phyloP scores from a whole-genome alignment of 331 rosid species.

The Arachis monticola region DNA sequence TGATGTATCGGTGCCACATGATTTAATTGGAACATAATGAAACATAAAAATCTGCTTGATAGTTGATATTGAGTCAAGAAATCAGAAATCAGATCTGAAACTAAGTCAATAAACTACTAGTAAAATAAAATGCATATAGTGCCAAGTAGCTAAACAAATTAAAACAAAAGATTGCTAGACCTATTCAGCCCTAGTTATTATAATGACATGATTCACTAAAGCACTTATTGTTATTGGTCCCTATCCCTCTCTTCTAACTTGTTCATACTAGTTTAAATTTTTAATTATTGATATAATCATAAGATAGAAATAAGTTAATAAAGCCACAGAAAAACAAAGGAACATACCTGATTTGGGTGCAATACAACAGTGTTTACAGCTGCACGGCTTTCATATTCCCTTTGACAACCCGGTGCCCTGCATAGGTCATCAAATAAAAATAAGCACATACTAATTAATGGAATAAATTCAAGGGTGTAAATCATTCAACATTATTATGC shows the following conservation, averaged over 20 bases:
- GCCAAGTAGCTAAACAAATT: conserved; percentile 9
- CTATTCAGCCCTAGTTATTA: conserved; percentile 12
- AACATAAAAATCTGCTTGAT: conserved; percentile 6
- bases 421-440: conserved; percentile 33
- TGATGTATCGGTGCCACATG: conserved; percentile 19
- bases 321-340: conserved; percentile 31
- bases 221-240: conserved; percentile 7
- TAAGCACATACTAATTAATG: conserved; percentile 28
- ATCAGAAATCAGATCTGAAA: conserved; percentile 32
- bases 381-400: conserved; percentile 99
- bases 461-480: conserved; percentile 15
- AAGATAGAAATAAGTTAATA: conserved; percentile 29
- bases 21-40: conserved; percentile 29
- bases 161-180: conserved; percentile 10
- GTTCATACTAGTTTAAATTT: conserved; percentile 6
- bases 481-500: conserved; percentile 6
- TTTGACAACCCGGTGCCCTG: conserved; percentile 99
- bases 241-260: conserved; percentile 25
- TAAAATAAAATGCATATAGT: conserved; percentile 14
- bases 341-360: conserved; percentile 91
- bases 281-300: conserved; percentile 14
- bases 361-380: conserved; percentile 98
- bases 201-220: conserved; percentile 24
- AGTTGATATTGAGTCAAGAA: conserved; percentile 6
- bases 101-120: conserved; percentile 20